These are phyloP conservation scores for Mrakia gelida DNA, from an alignment of 768 basidiomycete species.

Conservation along the genomic window DNA sequence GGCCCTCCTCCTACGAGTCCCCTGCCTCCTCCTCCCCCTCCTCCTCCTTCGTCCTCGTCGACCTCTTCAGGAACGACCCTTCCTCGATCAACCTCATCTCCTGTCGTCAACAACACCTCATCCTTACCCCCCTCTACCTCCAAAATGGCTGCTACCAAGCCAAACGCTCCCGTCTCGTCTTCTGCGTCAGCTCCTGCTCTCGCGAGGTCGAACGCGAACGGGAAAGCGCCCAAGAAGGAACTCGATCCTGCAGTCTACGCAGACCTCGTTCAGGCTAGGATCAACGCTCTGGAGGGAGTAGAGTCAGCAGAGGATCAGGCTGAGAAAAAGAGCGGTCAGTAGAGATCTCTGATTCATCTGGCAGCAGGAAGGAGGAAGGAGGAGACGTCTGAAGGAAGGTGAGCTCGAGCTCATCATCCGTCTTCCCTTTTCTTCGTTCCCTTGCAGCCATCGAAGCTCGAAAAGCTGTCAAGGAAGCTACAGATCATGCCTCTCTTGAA, in stretches of 20 bases:
- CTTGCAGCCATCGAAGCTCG: slow-evolving; percentile 76
- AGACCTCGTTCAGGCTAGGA: slow-evolving; percentile 79
- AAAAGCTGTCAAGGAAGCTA: slow-evolving; percentile 75
- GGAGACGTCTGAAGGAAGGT: slow-evolving; percentile 29
- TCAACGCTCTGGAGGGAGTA: slow-evolving; percentile 83
- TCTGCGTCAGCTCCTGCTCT: not conserved
- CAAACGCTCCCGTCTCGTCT: not conserved
- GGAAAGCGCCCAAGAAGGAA: slow-evolving; percentile 47
- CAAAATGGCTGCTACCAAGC: not conserved
- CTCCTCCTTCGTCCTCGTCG: not conserved
- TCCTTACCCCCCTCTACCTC: not conserved
- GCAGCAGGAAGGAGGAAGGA: not conserved
- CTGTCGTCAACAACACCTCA: not conserved
- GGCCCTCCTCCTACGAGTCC: slow-evolving; percentile 10
- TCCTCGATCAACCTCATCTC: not conserved
- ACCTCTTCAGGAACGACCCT: not conserved
- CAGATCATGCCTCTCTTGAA: slow-evolving; percentile 69
- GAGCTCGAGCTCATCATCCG: slow-evolving; percentile 34
- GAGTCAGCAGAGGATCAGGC: slow-evolving; percentile 83
- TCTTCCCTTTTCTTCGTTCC: slow-evolving; percentile 30
- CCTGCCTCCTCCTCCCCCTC: not conserved
- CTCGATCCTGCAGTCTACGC: slow-evolving; percentile 84
- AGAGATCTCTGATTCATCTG: not conserved
- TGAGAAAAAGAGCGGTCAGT: slow-evolving; percentile 68
- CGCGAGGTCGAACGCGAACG: not conserved